Evolutionary conservation across 1,284 basidiomycete species (phyloP).

Genomic region (Exsudoporus floridanus): DNA sequence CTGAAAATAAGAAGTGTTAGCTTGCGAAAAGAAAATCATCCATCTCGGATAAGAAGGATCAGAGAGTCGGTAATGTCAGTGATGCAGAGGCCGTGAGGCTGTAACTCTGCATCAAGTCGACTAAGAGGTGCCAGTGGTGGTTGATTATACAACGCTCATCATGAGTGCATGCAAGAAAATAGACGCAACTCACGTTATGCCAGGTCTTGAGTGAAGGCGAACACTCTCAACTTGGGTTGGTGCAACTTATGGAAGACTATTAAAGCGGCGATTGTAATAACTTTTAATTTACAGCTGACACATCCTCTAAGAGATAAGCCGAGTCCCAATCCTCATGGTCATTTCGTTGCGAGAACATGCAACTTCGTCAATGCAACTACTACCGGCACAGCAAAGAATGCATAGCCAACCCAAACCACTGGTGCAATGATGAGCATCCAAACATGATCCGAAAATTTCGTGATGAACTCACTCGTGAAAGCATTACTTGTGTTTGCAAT

Average conservation of each 20-base stretch:
- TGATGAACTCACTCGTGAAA: slow-evolving; percentile 62
- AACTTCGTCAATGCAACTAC: slow-evolving; percentile 70
- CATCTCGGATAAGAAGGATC: slow-evolving; percentile 40
- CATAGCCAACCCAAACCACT: slow-evolving; percentile 79
- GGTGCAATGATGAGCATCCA: slow-evolving; percentile 3
- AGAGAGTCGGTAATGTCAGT: slow-evolving; percentile 83
- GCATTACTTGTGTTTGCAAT: slow-evolving; percentile 67
- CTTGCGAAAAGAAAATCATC: slow-evolving; percentile 1
- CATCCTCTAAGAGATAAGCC: too few relatives aligned
- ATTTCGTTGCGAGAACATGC: slow-evolving; percentile 53
- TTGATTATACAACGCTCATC: slow-evolving; percentile 78
- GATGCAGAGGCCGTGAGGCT: slow-evolving; percentile 46
- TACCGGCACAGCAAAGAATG: slow-evolving; percentile 70
- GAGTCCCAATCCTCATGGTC: slow-evolving; percentile 2
- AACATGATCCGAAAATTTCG: neutral
- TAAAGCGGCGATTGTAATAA: slow-evolving; percentile 26
- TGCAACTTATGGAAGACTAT: neutral
- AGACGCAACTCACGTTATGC: slow-evolving; percentile 26
- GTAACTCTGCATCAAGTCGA: slow-evolving; percentile 58
- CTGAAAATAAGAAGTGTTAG: slow-evolving; percentile 21
- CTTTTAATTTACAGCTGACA: too few relatives aligned
- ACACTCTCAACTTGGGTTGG: neutral
- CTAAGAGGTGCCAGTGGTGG: slow-evolving; percentile 86
- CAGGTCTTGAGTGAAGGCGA: too few relatives aligned
- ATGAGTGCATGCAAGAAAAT: slow-evolving; percentile 33